Conservation (phyloP, 139 green algal species). For the Closterium sp. region DNA sequence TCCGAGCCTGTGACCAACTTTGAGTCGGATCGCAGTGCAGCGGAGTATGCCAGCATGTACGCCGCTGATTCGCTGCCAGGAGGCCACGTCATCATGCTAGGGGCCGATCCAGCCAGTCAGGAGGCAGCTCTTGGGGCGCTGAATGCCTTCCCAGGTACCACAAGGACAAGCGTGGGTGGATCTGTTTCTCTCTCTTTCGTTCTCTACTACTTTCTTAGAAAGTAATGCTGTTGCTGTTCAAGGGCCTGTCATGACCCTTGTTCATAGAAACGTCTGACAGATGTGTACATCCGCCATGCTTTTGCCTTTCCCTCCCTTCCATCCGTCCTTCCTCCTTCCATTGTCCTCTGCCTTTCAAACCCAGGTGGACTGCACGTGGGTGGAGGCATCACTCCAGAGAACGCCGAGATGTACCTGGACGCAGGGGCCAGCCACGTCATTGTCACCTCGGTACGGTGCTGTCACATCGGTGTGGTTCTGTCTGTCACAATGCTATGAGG, state of each 20-base stretch:
- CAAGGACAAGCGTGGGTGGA: too few species aligned
- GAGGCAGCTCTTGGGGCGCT: conserved; percentile 76
- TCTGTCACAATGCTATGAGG: too few species aligned
- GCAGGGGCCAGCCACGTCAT: conserved; percentile 92
- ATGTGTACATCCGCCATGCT: too few species aligned
- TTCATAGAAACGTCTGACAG: too few species aligned
- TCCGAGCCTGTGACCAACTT: conserved; percentile 86
- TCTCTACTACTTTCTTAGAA: too few species aligned
- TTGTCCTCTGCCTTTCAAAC: too few species aligned
- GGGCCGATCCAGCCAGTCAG: conserved; percentile 67
- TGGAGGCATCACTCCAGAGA: conserved; percentile 84
- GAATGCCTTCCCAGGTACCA: conserved; percentile 38
- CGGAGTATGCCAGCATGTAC: conserved; percentile 88
- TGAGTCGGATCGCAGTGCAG: conserved; percentile 76
- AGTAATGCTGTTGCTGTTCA: too few species aligned
- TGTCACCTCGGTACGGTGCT: conserved; percentile 70
- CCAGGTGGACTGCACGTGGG: conserved; percentile 91
- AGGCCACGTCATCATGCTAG: conserved; percentile 98
- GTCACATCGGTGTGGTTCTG: too few species aligned
- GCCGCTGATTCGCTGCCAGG: conserved; percentile 72
- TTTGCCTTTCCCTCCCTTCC: too few species aligned
- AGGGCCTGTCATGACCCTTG: too few species aligned
- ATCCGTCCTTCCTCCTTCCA: too few species aligned
- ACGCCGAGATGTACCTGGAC: conserved; percentile 81
- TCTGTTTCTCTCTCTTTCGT: too few species aligned